Percentiles rank a stretch among this genome's conserved stretches.
Evolutionary conservation across 2,329 filamentous ascomycete genomes (phyloP).

Genomic region (Microdochium trichocladiopsis): DNA sequence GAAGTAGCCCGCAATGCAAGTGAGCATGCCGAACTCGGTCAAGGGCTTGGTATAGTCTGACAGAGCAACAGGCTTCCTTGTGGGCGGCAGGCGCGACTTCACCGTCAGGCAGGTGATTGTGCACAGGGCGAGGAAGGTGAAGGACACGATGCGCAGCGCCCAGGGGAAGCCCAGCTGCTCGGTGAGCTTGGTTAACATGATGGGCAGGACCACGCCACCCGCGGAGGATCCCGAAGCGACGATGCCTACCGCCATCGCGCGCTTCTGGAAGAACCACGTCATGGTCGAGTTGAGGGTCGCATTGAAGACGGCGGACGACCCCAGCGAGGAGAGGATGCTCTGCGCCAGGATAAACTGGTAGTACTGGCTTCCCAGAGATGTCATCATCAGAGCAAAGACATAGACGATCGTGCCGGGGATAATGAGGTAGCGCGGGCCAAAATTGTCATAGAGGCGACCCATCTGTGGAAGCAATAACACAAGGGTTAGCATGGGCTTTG

Average conservation of each 20-base stretch:
- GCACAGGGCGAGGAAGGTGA: conserved; percentile 26
- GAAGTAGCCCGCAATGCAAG: conserved; percentile 39
- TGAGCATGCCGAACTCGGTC: conserved; percentile 33
- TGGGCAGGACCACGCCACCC: conserved; percentile 48
- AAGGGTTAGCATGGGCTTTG: too few relatives aligned
- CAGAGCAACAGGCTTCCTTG: conserved; percentile 31
- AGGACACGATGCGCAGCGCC: conserved; percentile 28
- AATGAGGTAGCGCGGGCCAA: conserved; percentile 50
- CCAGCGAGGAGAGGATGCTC: conserved; percentile 22
- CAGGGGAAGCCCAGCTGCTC: conserved; percentile 33
- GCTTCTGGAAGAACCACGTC: conserved; percentile 39
- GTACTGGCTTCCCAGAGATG: conserved; percentile 34
- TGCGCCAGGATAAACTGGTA: conserved; percentile 33
- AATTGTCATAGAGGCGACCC: conserved; percentile 52
- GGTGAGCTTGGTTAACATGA: conserved; percentile 47
- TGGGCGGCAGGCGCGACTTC: conserved; percentile 25
- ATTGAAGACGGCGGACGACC: conserved; percentile 26
- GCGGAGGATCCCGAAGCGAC: conserved; percentile 39
- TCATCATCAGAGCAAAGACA: conserved; percentile 55
- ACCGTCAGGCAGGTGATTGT: conserved; percentile 20
- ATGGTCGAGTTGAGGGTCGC: conserved; percentile 24
- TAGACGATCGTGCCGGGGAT: conserved; percentile 43
- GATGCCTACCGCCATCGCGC: conserved; percentile 40
- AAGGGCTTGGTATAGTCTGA: conserved; percentile 39
- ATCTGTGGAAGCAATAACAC: conserved; percentile 14